A percentile compares a stretch with the other conserved stretches of the same genome.
These are phyloP conservation scores for Backusella macrospora DNA, from an alignment of 192 early-diverging fungal genomes.

Conservation along the genomic window DNA sequence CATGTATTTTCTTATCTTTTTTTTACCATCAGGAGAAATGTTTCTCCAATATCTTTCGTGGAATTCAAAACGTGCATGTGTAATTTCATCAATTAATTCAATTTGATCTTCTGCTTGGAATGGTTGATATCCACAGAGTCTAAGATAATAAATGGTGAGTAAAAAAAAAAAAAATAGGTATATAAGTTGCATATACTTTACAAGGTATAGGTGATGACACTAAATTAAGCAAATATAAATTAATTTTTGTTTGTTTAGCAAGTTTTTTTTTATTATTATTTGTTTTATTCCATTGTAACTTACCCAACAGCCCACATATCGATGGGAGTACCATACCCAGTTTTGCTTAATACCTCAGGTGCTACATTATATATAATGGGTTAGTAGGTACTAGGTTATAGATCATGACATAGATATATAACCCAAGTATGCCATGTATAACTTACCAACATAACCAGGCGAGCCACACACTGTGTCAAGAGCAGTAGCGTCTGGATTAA, in stretches of 20 bases:
- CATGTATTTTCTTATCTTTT: too few relatives aligned
- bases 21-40: slow-evolving; percentile 77
- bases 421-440: too few relatives aligned
- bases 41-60: slow-evolving; percentile 79
- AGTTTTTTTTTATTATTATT: neutral
- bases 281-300: neutral
- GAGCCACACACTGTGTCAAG: slow-evolving; percentile 86
- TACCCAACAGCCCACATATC: slow-evolving; percentile 93
- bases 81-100: slow-evolving; percentile 61
- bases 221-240: slow-evolving; percentile 17
- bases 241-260: neutral
- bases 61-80: slow-evolving; percentile 68
- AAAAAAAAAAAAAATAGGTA: neutral
- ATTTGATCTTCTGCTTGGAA: slow-evolving; percentile 67
- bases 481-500: slow-evolving; percentile 62
- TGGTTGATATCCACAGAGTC: slow-evolving; percentile 81
- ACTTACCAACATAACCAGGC: slow-evolving; percentile 68
- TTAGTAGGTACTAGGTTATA: neutral
- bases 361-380: slow-evolving; percentile 45
- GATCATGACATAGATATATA: too few relatives aligned
- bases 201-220: slow-evolving; percentile 89
- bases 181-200: slow-evolving; percentile 34
- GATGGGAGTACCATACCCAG: slow-evolving; percentile 86
- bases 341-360: slow-evolving; percentile 83
- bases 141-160: slow-evolving; percentile 3